These are phyloP conservation scores for Thalassiosira hispida DNA, from an alignment of 352 stramenopile species.

Conservation along the genomic window DNA sequence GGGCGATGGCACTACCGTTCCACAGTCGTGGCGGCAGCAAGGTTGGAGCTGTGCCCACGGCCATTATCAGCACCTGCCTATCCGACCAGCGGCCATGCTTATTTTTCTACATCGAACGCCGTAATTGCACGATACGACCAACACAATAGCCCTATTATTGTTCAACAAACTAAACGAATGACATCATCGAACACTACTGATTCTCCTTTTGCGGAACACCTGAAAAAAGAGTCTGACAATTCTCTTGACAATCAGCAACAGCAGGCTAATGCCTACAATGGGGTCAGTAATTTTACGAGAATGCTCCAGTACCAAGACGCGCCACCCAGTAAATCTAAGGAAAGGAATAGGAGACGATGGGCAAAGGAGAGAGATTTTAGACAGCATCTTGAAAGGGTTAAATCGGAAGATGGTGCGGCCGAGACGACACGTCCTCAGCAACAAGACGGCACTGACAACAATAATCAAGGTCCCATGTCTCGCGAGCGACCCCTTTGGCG, in stretches of 20 bases:
- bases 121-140: not conserved
- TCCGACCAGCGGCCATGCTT: not conserved
- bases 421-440: no score
- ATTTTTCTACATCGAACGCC: not conserved
- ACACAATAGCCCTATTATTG: not conserved
- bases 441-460: not conserved
- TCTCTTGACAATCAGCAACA: not conserved
- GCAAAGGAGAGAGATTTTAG: not conserved
- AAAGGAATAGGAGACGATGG: not conserved
- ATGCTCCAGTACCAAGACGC: slow-evolving; percentile 34
- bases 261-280: not conserved
- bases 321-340: not conserved
- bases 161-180: not conserved
- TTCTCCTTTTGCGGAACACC: not conserved
- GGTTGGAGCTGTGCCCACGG: not conserved
- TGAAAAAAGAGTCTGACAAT: not conserved
- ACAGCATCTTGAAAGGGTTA: not conserved
- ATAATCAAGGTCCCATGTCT: not conserved
- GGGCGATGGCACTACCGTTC: not conserved
- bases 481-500: slow-evolving; percentile 5
- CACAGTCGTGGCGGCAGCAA: not conserved
- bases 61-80: not conserved
- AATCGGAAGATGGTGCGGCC: no score
- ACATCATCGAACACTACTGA: not conserved
- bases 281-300: slow-evolving; percentile 30